Conservation (phyloP, 2,329 filamentous ascomycete species). For the Fusarium algeriense region DNA sequence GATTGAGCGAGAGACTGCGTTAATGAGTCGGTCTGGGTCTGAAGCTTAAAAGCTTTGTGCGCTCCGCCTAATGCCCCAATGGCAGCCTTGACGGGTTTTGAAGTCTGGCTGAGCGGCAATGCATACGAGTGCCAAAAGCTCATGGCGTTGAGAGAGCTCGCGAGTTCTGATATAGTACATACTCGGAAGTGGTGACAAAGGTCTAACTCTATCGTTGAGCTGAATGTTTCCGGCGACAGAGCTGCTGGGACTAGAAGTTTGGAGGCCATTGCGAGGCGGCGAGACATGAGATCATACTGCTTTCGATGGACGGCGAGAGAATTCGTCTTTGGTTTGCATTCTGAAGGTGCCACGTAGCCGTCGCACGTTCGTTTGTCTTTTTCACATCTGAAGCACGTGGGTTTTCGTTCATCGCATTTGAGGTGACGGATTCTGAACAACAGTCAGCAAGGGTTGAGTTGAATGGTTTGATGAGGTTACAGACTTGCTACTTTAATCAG, state of each 20-base stretch:
- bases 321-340: background rate
- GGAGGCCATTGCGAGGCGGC: background rate
- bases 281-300: background rate
- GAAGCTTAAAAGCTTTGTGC: constrained; percentile 19
- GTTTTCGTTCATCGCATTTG: constrained; percentile 31
- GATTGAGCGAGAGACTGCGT: background rate
- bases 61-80: constrained; percentile 22
- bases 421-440: constrained; percentile 20
- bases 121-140: constrained; percentile 18
- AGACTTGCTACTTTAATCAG: constrained; percentile 15
- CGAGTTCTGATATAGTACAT: constrained; percentile 1
- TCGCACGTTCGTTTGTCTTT: constrained; percentile 23
- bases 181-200: constrained; percentile 21
- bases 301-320: background rate
- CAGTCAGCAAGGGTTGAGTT: background rate
- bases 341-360: background rate
- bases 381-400: constrained; percentile 12
- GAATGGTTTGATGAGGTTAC: accelerated
- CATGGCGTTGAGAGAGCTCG: background rate
- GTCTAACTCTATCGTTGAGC: background rate
- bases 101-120: constrained; percentile 10
- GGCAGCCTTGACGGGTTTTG: background rate
- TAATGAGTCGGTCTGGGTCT: background rate
- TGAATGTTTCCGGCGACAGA: background rate
- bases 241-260: constrained; percentile 7